Percentiles rank a stretch among this genome's conserved stretches.
These are phyloP conservation scores for Verticillium dahliae DNA, from an alignment of 2,329 filamentous ascomycete species.

Conservation along the genomic window DNA sequence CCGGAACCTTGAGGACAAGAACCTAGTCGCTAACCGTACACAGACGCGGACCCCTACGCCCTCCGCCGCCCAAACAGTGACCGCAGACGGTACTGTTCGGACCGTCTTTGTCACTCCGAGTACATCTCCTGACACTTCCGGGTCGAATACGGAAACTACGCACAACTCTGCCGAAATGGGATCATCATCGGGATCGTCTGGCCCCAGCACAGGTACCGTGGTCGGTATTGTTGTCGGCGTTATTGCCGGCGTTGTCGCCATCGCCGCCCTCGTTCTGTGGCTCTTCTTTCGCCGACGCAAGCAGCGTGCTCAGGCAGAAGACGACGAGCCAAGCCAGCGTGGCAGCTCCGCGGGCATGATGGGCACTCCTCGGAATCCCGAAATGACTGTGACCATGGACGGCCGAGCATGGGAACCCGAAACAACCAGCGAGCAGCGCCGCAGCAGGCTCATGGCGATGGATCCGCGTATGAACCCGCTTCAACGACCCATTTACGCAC, in stretches of 20 bases:
- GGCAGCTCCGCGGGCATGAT: constrained; percentile 45
- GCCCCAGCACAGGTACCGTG: constrained; percentile 38
- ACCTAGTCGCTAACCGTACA: neutral
- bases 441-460: constrained; percentile 49
- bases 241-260: constrained; percentile 32
- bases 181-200: constrained; percentile 3
- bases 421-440: constrained; percentile 14
- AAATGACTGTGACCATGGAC: constrained; percentile 29
- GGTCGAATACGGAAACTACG: constrained; percentile 4
- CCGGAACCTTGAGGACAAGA: neutral
- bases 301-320: constrained; percentile 25
- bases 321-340: constrained; percentile 30
- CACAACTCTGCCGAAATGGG: constrained; percentile 1
- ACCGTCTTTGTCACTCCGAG: constrained; percentile 50
- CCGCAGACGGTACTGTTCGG: constrained; percentile 42
- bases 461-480: constrained; percentile 60
- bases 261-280: constrained; percentile 29
- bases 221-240: constrained; percentile 34
- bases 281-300: constrained; percentile 39
- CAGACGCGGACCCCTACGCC: constrained; percentile 20
- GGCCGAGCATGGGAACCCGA: constrained; percentile 11
- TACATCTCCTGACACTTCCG: constrained; percentile 15
- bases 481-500: constrained; percentile 47
- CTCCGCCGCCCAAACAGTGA: constrained; percentile 44
- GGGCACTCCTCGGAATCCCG: constrained; percentile 32